phyloP scores from a whole-genome alignment of 352 stramenopile genomes.

The Phytophthora europaea region DNA sequence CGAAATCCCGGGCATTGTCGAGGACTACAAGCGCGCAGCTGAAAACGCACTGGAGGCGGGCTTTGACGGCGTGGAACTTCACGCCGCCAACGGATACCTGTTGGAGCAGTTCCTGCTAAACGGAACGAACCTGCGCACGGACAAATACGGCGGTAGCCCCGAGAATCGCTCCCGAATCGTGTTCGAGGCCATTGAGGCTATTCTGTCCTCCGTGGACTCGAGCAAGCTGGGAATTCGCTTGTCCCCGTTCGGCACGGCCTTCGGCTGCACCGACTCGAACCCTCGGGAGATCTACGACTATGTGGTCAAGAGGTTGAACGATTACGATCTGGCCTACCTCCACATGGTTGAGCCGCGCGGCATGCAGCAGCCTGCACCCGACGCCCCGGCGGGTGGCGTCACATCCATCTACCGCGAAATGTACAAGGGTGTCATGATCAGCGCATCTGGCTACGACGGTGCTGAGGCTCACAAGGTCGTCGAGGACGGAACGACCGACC shows the following conservation, averaged over 20 bases:
- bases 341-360: conserved; percentile 60
- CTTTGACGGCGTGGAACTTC: conserved; percentile 93
- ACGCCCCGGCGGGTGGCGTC: conserved; percentile 50
- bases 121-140: conserved; percentile 72
- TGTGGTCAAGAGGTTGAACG: conserved; percentile 46
- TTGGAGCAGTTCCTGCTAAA: conserved; percentile 91
- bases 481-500: conserved; percentile 47
- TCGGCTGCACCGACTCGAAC: conserved; percentile 54
- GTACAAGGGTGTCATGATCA: conserved; percentile 64
- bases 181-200: conserved; percentile 67
- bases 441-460: conserved; percentile 52
- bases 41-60: conserved; percentile 75
- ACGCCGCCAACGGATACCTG: conserved; percentile 93
- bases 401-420: conserved; percentile 55
- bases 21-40: conserved; percentile 40
- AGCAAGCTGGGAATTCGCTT: conserved; percentile 49
- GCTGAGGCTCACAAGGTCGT: conserved; percentile 45
- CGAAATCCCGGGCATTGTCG: conserved; percentile 66
- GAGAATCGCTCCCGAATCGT: conserved; percentile 85
- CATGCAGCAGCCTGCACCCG: conserved; percentile 34
- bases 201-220: conserved; percentile 43
- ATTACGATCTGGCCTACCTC: conserved; percentile 58
- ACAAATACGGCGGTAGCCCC: conserved; percentile 64
- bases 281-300: conserved; percentile 52
- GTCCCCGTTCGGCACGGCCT: conserved; percentile 46